These are phyloP conservation scores for Solanum rostratum DNA, from an alignment of 257 asterid species.

Conservation along the genomic window DNA sequence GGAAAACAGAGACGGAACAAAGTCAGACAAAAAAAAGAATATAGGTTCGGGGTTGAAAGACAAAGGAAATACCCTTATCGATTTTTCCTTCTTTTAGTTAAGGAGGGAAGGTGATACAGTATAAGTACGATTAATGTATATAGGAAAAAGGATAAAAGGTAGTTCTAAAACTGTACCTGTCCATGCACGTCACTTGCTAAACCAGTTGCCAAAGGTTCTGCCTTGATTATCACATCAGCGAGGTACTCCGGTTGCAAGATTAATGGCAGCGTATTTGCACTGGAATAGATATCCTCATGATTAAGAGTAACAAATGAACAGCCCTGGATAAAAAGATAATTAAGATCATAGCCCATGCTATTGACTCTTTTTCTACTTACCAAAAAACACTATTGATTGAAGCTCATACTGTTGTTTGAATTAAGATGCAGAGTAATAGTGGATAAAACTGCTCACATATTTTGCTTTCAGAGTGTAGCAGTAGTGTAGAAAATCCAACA, in stretches of 20 bases:
- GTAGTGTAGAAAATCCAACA: constrained; percentile 73
- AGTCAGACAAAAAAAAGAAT: neutral
- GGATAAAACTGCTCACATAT: constrained; percentile 38
- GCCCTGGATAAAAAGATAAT: constrained; percentile 31
- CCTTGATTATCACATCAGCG: constrained; percentile 65
- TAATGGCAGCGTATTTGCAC: constrained; percentile 33
- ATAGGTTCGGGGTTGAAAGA: neutral
- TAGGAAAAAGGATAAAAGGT: neutral
- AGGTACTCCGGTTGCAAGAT: constrained; percentile 59
- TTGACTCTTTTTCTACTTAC: neutral
- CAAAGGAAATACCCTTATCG: neutral
- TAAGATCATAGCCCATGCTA: neutral
- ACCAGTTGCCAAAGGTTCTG: constrained; percentile 92
- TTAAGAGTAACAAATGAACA: constrained; percentile 59
- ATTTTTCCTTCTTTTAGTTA: neutral
- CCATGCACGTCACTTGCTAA: constrained; percentile 91
- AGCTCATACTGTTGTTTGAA: neutral
- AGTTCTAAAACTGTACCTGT: constrained; percentile 41
- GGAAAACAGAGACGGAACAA: neutral
- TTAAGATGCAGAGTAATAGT: neutral
- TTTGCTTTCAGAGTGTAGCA: constrained; percentile 63
- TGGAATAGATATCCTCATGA: constrained; percentile 72
- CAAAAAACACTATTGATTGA: neutral
- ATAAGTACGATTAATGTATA: neutral
- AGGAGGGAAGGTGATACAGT: neutral